Base-by-base conservation (phyloP, 305 asterid genomes). In the Nicotiana rustica region DNA sequence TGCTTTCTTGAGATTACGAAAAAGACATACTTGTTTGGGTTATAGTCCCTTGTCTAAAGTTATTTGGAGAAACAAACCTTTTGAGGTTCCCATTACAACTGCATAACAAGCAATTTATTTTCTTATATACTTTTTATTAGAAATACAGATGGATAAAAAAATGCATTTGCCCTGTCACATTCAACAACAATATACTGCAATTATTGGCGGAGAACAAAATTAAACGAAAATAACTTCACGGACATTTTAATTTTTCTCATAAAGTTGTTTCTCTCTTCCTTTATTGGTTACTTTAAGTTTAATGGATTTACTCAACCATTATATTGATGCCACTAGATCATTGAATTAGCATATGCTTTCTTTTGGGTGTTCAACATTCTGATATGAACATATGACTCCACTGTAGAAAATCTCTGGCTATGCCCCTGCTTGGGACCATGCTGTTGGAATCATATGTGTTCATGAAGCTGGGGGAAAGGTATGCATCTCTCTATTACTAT, bases 391-490 rank as follows among this genome's bases (percentile, higher is more conserved):
- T 25, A 52, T 75, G 80, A 76, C 4, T 75, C 47, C 10, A 55
- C 44, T 76, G 31, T 15, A 76, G 80, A 76, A 76, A 76, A 76
- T 55, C 49, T 76, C 66, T 76, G 80, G 80, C 80, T 76, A 76
- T 29, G 80, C 65, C 80, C 80, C 80, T 76, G 80, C 80, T 3
- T 95, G 99, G 99, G 99, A 95, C 89, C 99, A 95, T 87, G 97
- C 98, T 86, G 97, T 87, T 68, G 99, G 99, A 83, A 88, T 92
- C 81, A 91, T 93, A 82, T 94, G 99, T 77, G 91, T 92, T 83
- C 94, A 82, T 59, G 98, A 95, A 87, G 97, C 99, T 4, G 98
- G 97, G 70, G 98, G 97, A 78, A 92, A 91, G 97, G 99, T 93
- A 85, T 38, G 86, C 33, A 36, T 64, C 49, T 77, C 64, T 3